phyloP scores from a whole-genome alignment of 768 basidiomycete species.

The Rhodotorula toruloides region DNA sequence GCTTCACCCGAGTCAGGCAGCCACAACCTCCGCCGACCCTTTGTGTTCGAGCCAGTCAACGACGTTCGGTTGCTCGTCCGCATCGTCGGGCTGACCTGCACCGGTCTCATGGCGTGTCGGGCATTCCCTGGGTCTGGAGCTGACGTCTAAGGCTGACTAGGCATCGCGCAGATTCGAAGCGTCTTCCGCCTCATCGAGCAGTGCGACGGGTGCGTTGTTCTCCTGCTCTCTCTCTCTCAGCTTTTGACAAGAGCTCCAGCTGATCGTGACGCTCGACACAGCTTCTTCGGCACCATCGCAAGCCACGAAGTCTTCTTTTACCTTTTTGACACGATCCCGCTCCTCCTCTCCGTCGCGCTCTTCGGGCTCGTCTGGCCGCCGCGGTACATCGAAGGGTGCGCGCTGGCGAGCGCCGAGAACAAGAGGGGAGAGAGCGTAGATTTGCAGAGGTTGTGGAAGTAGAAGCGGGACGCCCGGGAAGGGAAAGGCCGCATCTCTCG shows the following conservation, averaged over 20 bases:
- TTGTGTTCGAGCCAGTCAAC: not conserved
- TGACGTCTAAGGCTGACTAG: not conserved
- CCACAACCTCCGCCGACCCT: not conserved
- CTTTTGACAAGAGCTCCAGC: not conserved
- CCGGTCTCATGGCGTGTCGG: constrained; percentile 53
- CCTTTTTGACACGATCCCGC: constrained; percentile 55
- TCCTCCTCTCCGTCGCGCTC: constrained; percentile 8
- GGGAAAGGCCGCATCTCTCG: too few species aligned
- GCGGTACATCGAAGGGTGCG: not conserved
- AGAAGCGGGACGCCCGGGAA: too few species aligned
- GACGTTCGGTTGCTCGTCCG: constrained; percentile 60
- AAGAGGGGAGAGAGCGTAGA: too few species aligned
- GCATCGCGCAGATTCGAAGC: constrained; percentile 53
- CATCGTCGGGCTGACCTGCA: constrained; percentile 56
- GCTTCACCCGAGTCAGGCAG: not conserved
- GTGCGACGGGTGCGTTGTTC: constrained; percentile 55
- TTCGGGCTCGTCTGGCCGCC: constrained; percentile 17
- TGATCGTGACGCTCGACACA: constrained; percentile 47
- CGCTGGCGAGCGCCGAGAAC: too few species aligned
- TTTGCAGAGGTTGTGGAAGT: too few species aligned
- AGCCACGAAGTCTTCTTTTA: constrained; percentile 56
- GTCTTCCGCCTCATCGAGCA: constrained; percentile 59
- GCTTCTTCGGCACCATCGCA: constrained; percentile 48
- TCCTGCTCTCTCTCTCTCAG: not conserved
- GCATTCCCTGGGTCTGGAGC: not conserved